phyloP scores from a whole-genome alignment of 208 protist genomes.

The Crithidia brevicula region DNA sequence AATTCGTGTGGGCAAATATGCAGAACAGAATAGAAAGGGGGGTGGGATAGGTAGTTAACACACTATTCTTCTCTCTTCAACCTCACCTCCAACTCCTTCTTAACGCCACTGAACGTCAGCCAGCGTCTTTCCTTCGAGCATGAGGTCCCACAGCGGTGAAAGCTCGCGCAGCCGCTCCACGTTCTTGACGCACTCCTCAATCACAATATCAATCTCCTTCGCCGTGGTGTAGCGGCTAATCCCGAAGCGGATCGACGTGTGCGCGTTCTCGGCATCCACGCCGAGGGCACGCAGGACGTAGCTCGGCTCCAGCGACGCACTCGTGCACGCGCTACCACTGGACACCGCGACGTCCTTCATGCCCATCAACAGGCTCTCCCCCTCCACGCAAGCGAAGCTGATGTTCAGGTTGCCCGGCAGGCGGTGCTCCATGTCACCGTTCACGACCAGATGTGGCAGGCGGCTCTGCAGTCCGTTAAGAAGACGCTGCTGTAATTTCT shows the following conservation, averaged over 20 bases:
- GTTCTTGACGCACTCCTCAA: conserved; percentile 89
- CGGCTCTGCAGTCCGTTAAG: conserved; percentile 82
- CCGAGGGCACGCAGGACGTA: conserved; percentile 99
- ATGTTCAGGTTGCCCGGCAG: conserved; percentile 98
- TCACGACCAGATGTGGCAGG: conserved; percentile 91
- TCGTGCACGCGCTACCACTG: conserved; percentile 99
- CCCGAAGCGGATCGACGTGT: conserved; percentile 99
- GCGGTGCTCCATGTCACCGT: conserved; percentile 92
- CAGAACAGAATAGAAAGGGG: too few relatives aligned
- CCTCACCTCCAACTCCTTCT: background rate
- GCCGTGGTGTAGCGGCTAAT: conserved; percentile 99
- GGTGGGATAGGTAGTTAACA: too few relatives aligned
- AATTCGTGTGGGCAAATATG: too few relatives aligned
- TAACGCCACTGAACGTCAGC: conserved; percentile 89
- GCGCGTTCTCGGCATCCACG: conserved; percentile 97
- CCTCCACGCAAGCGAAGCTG: conserved; percentile 99
- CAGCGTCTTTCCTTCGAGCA: conserved; percentile 96
- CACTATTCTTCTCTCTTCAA: too few relatives aligned
- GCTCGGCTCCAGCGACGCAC: conserved; percentile 98
- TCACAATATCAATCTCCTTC: conserved; percentile 93
- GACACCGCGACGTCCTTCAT: conserved; percentile 97
- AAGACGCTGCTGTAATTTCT: conserved; percentile 85
- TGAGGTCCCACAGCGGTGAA: conserved; percentile 98
- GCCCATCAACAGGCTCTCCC: conserved; percentile 98
- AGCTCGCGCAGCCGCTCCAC: conserved; percentile 97